Percentiles rank a stretch among this genome's conserved stretches.
These are phyloP conservation scores for Scedosporium minutisporum DNA, from an alignment of 2,329 filamentous ascomycete species.

Conservation along the genomic window DNA sequence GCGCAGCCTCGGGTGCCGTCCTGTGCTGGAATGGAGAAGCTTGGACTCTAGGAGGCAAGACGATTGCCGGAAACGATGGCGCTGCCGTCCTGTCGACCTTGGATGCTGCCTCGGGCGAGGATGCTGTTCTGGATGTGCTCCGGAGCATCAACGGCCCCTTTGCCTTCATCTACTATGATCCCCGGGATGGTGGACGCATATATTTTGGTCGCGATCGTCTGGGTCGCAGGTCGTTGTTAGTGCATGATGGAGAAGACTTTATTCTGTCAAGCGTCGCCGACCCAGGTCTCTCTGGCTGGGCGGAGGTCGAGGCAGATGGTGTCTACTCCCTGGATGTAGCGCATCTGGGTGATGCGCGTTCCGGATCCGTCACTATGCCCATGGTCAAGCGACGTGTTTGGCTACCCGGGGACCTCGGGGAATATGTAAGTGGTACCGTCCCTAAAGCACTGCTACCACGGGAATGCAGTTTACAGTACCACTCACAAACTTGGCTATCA, in stretches of 20 bases:
- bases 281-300: slow-evolving; percentile 44
- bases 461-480: background rate
- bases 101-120: slow-evolving; percentile 14
- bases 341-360: slow-evolving; percentile 5
- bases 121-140: slow-evolving; percentile 40
- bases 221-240: slow-evolving; percentile 73
- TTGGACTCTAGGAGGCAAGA: slow-evolving; percentile 58
- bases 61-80: slow-evolving; percentile 70
- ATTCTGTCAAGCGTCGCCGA: slow-evolving; percentile 64
- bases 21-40: slow-evolving; percentile 98
- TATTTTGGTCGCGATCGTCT: slow-evolving; percentile 84
- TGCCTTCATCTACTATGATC: slow-evolving; percentile 76
- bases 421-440: slow-evolving; percentile 32
- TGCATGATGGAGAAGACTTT: slow-evolving; percentile 36
- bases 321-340: slow-evolving; percentile 59
- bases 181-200: slow-evolving; percentile 41
- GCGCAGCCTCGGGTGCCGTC: slow-evolving; percentile 43
- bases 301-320: slow-evolving; percentile 77
- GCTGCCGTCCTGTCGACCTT: slow-evolving; percentile 56
- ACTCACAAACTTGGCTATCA: background rate
- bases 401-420: slow-evolving; percentile 11
- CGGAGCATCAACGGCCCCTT: slow-evolving; percentile 70
- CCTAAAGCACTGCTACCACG: background rate
- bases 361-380: background rate
- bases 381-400: slow-evolving; percentile 6